These are phyloP conservation scores for Kuraishia cidri DNA, from an alignment of 805 yeast species.

Conservation along the genomic window DNA sequence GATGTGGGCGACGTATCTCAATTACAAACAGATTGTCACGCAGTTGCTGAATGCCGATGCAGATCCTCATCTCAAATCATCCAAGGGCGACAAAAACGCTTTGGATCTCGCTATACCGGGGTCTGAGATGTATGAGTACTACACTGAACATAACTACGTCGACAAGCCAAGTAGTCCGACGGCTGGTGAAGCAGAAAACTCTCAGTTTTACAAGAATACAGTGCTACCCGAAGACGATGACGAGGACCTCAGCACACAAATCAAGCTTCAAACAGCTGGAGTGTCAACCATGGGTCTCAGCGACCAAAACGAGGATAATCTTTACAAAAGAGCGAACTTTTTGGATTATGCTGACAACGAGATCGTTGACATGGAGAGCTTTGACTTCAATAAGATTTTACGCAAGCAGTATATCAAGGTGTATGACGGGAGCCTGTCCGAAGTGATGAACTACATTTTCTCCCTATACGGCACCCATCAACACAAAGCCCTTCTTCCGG, in stretches of 20 bases:
- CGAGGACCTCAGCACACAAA: constrained; percentile 21
- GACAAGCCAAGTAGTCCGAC: not conserved
- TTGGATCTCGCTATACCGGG: constrained; percentile 48
- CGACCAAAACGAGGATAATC: constrained; percentile 9
- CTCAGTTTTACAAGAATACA: constrained; percentile 9
- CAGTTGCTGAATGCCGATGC: constrained; percentile 57
- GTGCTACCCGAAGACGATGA: constrained; percentile 7
- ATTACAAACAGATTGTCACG: constrained; percentile 44
- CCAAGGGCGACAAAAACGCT: constrained; percentile 36
- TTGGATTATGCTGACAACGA: constrained; percentile 21
- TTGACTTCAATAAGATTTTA: constrained; percentile 46
- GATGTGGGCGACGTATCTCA: constrained; percentile 79
- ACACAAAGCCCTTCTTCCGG: constrained; percentile 50
- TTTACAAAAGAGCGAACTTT: constrained; percentile 15
- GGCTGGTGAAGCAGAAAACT: constrained; percentile 1
- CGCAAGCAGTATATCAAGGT: constrained; percentile 56
- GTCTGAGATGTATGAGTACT: constrained; percentile 47
- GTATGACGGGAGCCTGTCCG: constrained; percentile 46
- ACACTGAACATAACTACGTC: constrained; percentile 40
- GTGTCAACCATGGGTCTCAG: constrained; percentile 9
- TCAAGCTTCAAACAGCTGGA: constrained; percentile 32
- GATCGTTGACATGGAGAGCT: constrained; percentile 26
- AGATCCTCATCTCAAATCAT: constrained; percentile 35
- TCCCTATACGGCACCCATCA: constrained; percentile 32
- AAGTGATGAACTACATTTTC: constrained; percentile 38